These are phyloP conservation scores for Prinsepia uniflora DNA, from an alignment of 306 rosid species.

Conservation along the genomic window DNA sequence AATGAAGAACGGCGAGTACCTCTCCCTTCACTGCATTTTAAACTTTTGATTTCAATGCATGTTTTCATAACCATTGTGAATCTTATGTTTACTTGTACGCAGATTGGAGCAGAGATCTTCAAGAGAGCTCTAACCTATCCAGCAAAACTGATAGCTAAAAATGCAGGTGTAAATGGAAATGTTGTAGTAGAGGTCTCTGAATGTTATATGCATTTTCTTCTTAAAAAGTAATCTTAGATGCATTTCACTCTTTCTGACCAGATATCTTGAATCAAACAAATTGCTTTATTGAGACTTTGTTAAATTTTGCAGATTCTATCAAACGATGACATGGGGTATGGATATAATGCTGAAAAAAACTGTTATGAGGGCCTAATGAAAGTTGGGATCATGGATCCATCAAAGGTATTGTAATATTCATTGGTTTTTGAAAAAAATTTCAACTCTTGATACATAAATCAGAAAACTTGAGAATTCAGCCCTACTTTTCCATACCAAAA, in stretches of 20 bases:
- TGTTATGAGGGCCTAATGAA: conserved; percentile 77
- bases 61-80: conserved; percentile 12
- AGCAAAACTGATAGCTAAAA: conserved; percentile 74
- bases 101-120: conserved; percentile 96
- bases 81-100: conserved; percentile 17
- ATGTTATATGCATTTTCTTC: conserved; percentile 28
- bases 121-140: conserved; percentile 81
- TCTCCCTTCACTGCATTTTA: neutral
- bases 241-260: conserved; percentile 12
- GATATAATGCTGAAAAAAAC: conserved; percentile 81
- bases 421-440: neutral
- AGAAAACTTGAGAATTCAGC: neutral
- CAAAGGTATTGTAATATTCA: conserved; percentile 49
- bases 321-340: conserved; percentile 43
- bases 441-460: neutral
- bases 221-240: conserved; percentile 9
- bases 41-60: neutral
- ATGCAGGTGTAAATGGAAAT: conserved; percentile 87
- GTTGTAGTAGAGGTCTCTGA: conserved; percentile 69
- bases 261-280: conserved; percentile 24
- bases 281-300: conserved; percentile 3
- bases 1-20: conserved; percentile 80
- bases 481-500: neutral
- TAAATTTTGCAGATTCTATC: conserved; percentile 55
- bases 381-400: conserved; percentile 87